A percentile compares a stretch with the other conserved stretches of the same genome.
Evolutionary conservation across 495 filamentous ascomycete genomes (phyloP).

Genomic region (Pseudomonodictys pantanalensis): DNA sequence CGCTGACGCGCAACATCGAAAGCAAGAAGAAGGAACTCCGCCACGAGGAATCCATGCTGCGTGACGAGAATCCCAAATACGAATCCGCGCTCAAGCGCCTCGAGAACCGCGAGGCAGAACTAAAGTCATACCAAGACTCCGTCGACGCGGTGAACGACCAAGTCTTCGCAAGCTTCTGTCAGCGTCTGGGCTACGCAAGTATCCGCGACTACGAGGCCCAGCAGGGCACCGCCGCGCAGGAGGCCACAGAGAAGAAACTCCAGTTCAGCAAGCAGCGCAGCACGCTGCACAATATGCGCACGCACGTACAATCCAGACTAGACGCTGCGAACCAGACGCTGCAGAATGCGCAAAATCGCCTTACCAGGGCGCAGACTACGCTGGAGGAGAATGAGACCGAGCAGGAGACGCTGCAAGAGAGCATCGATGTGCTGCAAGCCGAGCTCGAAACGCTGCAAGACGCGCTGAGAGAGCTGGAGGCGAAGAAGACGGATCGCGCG

Average conservation of each 20-base stretch:
- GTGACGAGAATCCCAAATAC: conserved; percentile 74
- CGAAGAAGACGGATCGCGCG: conserved; percentile 61
- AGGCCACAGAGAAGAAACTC: conserved; percentile 78
- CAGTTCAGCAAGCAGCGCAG: conserved; percentile 83
- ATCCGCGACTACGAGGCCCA: conserved; percentile 92
- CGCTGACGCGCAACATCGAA: conserved; percentile 78
- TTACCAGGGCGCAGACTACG: conserved; percentile 60
- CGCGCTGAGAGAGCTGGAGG: conserved; percentile 63
- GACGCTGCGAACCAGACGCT: conserved; percentile 68
- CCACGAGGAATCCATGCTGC: conserved; percentile 65
- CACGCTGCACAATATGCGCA: conserved; percentile 72
- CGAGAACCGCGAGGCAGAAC: conserved; percentile 60
- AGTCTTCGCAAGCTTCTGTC: conserved; percentile 83
- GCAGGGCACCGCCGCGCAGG: conserved; percentile 86
- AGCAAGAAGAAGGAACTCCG: conserved; percentile 83
- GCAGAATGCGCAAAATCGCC: conserved; percentile 59
- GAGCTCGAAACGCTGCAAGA: conserved; percentile 75
- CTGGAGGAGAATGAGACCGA: conserved; percentile 68
- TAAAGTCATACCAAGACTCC: conserved; percentile 68
- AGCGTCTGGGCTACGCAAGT: conserved; percentile 77
- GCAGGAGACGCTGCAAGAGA: conserved; percentile 69
- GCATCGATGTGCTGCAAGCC: conserved; percentile 67
- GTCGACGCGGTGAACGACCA: conserved; percentile 84
- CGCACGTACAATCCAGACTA: conserved; percentile 71
- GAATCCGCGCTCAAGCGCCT: conserved; percentile 66